Evolutionary conservation across 345 rosid species (phyloP).

Genomic region (Citrus reticulata): DNA sequence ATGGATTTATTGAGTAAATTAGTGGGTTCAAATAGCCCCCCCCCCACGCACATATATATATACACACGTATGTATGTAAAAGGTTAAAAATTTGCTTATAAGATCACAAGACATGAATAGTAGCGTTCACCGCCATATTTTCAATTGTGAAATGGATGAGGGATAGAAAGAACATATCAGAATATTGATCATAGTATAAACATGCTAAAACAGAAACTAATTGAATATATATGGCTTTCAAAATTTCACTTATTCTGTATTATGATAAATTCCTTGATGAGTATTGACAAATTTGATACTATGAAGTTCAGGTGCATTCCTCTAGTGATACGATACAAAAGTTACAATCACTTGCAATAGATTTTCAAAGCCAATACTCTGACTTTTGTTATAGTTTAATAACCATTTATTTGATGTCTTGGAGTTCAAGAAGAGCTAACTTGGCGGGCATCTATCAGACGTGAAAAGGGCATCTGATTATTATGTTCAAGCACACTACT

Average conservation of each 20-base stretch:
- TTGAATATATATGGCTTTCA: too few species aligned
- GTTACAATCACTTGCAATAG: not conserved
- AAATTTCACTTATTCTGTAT: not conserved
- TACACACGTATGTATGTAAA: too few species aligned
- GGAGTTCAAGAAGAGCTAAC: not conserved
- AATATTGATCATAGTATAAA: not conserved
- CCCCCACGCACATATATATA: too few species aligned
- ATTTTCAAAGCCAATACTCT: not conserved
- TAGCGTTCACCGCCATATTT: too few species aligned
- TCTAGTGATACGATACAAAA: not conserved
- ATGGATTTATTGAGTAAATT: too few species aligned
- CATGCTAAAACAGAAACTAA: not conserved
- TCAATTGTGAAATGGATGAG: too few species aligned
- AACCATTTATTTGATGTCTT: constrained; percentile 17
- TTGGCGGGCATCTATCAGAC: constrained; percentile 10
- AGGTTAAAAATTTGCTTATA: not conserved
- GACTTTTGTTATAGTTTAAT: not conserved
- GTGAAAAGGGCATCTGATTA: constrained; percentile 22
- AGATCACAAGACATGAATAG: not conserved
- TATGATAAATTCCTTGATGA: not conserved
- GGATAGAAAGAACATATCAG: not conserved
- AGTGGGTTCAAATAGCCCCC: too few species aligned
- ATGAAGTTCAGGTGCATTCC: not conserved
- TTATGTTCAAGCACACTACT: constrained; percentile 5
- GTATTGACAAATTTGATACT: not conserved